phyloP scores from a whole-genome alignment of 148 eudicot genomes.

The Rhododendron vialii region DNA sequence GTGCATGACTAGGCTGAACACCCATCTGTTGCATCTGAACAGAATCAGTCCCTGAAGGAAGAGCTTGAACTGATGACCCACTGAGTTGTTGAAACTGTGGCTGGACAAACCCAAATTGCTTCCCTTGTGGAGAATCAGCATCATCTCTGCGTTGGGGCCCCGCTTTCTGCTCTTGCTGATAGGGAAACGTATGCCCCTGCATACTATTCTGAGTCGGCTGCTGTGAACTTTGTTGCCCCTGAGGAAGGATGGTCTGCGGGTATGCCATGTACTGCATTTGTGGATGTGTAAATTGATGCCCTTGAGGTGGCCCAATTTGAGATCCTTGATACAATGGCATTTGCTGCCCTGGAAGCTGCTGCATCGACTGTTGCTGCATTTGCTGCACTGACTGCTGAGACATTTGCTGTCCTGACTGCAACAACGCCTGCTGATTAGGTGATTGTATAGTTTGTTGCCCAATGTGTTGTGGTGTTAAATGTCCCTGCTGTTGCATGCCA shows the following conservation, averaged over 20 bases:
- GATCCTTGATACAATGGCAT: conserved; percentile 43
- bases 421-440: conserved; percentile 22
- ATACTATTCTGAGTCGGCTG: conserved; percentile 44
- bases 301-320: conserved; percentile 49
- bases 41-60: conserved; percentile 30
- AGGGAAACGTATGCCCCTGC: conserved; percentile 51
- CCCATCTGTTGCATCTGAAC: conserved; percentile 39
- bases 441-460: conserved; percentile 43
- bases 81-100: conserved; percentile 44
- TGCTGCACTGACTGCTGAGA: conserved; percentile 41
- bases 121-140: conserved; percentile 42
- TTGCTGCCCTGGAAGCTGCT: conserved; percentile 43
- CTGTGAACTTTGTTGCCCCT: conserved; percentile 46
- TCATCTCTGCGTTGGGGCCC: conserved; percentile 49
- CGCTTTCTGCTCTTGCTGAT: conserved; percentile 52
- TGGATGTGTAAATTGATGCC: conserved; percentile 46
- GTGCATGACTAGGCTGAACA: conserved; percentile 42
- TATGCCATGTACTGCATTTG: conserved; percentile 48
- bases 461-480: conserved; percentile 32
- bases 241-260: conserved; percentile 48
- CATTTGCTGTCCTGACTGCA: conserved; percentile 30
- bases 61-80: conserved; percentile 31
- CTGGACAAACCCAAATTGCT: conserved; percentile 38
- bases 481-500: conserved; percentile 41
- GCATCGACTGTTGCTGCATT: conserved; percentile 38